A percentile compares a stretch with the other conserved stretches of the same genome.
These are phyloP conservation scores for Blastocystis sp. DNA, from an alignment of 352 stramenopile species.

Conservation along the genomic window DNA sequence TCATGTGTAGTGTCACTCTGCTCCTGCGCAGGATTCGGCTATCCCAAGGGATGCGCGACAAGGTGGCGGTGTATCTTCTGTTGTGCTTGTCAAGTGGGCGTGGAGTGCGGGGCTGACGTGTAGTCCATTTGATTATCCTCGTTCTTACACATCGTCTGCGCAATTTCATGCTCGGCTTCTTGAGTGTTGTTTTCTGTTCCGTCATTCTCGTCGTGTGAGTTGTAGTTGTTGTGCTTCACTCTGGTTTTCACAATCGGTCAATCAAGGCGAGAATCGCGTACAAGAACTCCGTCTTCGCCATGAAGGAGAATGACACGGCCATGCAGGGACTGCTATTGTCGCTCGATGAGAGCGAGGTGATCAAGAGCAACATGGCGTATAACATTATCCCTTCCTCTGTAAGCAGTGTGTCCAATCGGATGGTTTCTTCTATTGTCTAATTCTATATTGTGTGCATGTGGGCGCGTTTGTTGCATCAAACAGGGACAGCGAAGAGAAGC, in stretches of 20 bases:
- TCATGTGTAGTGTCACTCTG: neutral
- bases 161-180: neutral
- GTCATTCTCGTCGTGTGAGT: neutral
- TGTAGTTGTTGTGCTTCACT: neutral
- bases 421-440: neutral
- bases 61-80: neutral
- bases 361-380: neutral
- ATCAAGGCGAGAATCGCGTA: constrained; percentile 27
- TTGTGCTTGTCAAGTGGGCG: neutral
- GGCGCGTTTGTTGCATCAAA: neutral
- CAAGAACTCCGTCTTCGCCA: neutral
- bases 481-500: constrained; percentile 10
- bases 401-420: neutral
- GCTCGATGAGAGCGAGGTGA: neutral
- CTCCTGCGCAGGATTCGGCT: neutral
- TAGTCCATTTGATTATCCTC: neutral
- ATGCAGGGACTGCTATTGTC: neutral
- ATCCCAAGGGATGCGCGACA: neutral
- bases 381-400: neutral
- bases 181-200: neutral
- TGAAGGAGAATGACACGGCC: neutral
- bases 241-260: neutral
- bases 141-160: neutral
- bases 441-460: neutral
- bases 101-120: neutral